Base-by-base conservation (phyloP, 495 filamentous ascomycete species). In the Annulohypoxylon nitens region DNA sequence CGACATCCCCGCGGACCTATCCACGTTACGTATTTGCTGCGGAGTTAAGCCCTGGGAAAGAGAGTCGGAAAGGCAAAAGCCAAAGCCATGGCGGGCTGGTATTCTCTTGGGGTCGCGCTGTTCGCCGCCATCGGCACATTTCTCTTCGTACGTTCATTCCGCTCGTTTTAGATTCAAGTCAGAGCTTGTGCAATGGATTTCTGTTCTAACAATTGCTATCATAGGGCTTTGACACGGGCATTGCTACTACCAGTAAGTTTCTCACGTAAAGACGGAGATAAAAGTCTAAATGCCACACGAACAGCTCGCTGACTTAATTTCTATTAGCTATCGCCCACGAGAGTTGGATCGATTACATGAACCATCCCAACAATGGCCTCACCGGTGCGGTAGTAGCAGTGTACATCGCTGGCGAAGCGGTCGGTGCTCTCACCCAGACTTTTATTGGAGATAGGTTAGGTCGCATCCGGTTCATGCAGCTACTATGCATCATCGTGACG, bases 341-440 rank as follows among this genome's bases (percentile, higher is more conserved):
- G 75, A 88, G 86, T 75, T 90, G 86, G 86, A 84, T 88, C 54
- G 81, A 86, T 70, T 90, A 89, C 71, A 89, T 90, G 87, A 34
- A 83, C 37, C 70, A 86, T 47, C 88, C 88, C 7, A 86, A 85
- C 16, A 79, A 84, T 67, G 87, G 80, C 0, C 73, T 88, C 5
- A 88, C 85, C n/a, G 88, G 88, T 67, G 86, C 88, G n/a, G 87
- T 88, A 74, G 87, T 88, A 14, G 82, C 87, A n/a, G 85, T 88
- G 16, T 89, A 90, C 66, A 89, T 89, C 64, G 88, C 88, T 10
- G 88, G 88, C 48, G 87, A 89, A 75, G 84, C 86, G 20, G 77
- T 83, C 12, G 88, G 88, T 18, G 86, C 87, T 8, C 53, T 89
- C 12, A 80, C 79, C 0, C 87, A 90, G 70, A 88, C 83, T 7